Conservation (phyloP, 306 rosid genomes). For the Vachellia pachyceras region DNA sequence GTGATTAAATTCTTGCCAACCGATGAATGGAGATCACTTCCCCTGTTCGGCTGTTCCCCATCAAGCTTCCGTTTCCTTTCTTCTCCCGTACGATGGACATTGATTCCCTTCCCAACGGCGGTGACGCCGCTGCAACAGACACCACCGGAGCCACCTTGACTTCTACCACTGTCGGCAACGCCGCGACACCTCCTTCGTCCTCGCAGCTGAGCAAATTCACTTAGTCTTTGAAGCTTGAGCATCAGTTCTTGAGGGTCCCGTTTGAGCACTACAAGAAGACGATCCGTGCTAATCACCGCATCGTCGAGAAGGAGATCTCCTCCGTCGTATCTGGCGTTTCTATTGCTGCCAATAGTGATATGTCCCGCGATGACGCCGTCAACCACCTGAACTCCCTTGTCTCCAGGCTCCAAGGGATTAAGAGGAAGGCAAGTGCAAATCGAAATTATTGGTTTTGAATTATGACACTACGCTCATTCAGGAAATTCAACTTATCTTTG, state of each 20-base stretch:
- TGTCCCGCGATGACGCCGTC: constrained; percentile 74
- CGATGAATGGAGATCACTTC: background rate
- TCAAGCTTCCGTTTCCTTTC: constrained; percentile 36
- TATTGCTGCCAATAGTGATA: constrained; percentile 54
- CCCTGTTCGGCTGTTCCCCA: background rate
- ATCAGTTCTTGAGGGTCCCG: constrained; percentile 92
- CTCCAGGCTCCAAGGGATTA: constrained; percentile 87
- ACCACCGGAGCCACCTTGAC: background rate
- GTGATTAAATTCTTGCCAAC: background rate
- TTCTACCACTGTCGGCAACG: constrained; percentile 30
- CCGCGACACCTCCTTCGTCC: constrained; percentile 47
- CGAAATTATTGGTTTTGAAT: constrained; percentile 35
- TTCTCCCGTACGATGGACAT: constrained; percentile 61
- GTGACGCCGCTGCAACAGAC: constrained; percentile 21
- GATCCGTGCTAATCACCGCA: constrained; percentile 89
- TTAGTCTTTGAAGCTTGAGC: constrained; percentile 88
- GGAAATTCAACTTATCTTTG: background rate
- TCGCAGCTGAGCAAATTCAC: constrained; percentile 61
- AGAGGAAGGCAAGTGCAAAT: constrained; percentile 71
- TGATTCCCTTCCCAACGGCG: constrained; percentile 56
- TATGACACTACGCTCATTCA: background rate
- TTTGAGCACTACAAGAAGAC: constrained; percentile 97
- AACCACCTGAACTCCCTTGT: constrained; percentile 85
- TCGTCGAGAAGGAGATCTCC: constrained; percentile 81
- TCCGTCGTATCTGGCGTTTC: constrained; percentile 71